These are phyloP conservation scores for Datura wrightii DNA, from an alignment of 257 asterid genomes.

Conservation along the genomic window DNA sequence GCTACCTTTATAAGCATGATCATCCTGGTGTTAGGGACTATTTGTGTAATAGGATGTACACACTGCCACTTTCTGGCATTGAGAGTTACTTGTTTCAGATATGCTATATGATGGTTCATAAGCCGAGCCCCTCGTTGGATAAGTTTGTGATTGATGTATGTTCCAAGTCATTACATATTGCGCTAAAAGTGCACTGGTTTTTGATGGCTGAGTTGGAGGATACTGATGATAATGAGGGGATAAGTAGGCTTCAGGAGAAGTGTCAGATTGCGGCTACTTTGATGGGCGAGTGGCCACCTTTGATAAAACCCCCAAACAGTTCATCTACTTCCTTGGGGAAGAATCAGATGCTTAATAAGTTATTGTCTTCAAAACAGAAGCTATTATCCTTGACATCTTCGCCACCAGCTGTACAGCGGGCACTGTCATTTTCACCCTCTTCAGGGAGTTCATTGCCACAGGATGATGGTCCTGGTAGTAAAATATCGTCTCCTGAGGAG, in stretches of 20 bases:
- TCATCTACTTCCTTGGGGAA: slow-evolving; percentile 64
- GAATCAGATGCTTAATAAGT: slow-evolving; percentile 74
- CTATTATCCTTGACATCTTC: slow-evolving; percentile 73
- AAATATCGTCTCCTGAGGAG: slow-evolving; percentile 64
- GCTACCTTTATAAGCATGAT: slow-evolving; percentile 92
- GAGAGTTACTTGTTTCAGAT: slow-evolving; percentile 90
- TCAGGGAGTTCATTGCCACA: slow-evolving; percentile 55
- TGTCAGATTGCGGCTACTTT: slow-evolving; percentile 94
- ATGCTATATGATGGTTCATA: slow-evolving; percentile 88
- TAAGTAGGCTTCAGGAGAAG: slow-evolving; percentile 91
- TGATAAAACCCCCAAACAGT: slow-evolving; percentile 63
- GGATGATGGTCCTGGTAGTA: slow-evolving; percentile 53
- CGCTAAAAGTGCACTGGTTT: slow-evolving; percentile 91
- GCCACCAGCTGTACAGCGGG: slow-evolving; percentile 57
- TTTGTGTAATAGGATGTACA: slow-evolving; percentile 91
- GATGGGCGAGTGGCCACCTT: slow-evolving; percentile 91
- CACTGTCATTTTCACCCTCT: slow-evolving; percentile 62
- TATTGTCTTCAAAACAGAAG: slow-evolving; percentile 85
- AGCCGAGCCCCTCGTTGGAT: slow-evolving; percentile 93
- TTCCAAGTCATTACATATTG: slow-evolving; percentile 74
- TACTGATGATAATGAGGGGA: slow-evolving; percentile 86
- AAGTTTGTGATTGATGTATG: slow-evolving; percentile 89
- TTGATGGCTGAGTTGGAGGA: slow-evolving; percentile 96
- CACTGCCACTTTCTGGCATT: slow-evolving; percentile 85
- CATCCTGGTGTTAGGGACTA: slow-evolving; percentile 92